Evolutionary conservation across 73 alveolate genomes (phyloP).

Genomic region (Breviolum minutum): DNA sequence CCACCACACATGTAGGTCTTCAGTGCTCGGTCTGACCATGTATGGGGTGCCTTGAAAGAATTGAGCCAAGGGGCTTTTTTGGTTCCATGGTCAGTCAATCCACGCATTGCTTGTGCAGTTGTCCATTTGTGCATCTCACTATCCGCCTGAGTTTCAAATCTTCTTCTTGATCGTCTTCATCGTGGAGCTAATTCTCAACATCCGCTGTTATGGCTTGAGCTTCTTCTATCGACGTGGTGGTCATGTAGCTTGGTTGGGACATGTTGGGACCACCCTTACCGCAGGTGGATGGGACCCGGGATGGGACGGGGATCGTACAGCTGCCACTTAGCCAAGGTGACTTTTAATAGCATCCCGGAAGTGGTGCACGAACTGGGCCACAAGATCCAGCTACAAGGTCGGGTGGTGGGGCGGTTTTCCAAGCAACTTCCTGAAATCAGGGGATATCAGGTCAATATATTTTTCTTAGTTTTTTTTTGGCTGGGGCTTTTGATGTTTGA

Average conservation of each 20-base stretch:
- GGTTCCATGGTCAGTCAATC: not conserved
- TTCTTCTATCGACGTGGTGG: slow-evolving; percentile 81
- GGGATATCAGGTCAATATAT: too few species aligned
- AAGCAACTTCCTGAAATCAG: too few species aligned
- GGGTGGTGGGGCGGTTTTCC: not conserved
- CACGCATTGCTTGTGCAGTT: not conserved
- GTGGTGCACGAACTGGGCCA: slow-evolving; percentile 38
- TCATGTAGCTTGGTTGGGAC: not conserved
- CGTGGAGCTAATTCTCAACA: slow-evolving; percentile 50
- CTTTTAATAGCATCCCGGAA: not conserved
- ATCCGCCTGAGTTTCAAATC: slow-evolving; percentile 27
- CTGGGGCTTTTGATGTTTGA: too few species aligned
- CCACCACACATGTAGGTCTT: slow-evolving; percentile 31
- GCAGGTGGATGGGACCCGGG: not conserved
- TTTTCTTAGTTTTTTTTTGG: too few species aligned
- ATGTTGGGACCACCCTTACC: too few species aligned
- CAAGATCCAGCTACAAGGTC: slow-evolving; percentile 54
- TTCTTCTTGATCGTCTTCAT: slow-evolving; percentile 77
- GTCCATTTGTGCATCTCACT: not conserved
- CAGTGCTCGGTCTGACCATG: slow-evolving; percentile 65
- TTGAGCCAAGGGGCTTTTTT: not conserved
- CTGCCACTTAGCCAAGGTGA: not conserved
- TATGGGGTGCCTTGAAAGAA: slow-evolving; percentile 43
- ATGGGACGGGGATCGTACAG: too few species aligned
- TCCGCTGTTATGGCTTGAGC: slow-evolving; percentile 71